phyloP scores from a whole-genome alignment of 345 rosid species.

The Noccaea caerulescens region DNA sequence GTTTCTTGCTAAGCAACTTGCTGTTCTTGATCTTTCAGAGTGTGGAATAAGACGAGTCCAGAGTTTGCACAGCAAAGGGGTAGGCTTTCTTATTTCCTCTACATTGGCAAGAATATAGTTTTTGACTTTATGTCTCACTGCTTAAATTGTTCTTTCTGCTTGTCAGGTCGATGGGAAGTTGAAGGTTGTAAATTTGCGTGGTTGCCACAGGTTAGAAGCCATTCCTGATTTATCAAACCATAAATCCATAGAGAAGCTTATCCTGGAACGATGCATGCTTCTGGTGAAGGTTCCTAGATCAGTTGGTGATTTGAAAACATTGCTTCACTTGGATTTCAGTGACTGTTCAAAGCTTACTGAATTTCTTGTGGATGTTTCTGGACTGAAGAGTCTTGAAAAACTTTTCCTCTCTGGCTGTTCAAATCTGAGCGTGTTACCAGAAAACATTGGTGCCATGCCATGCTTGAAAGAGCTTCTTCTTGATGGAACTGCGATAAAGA shows the following conservation, averaged over 20 bases:
- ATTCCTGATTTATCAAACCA: conserved; percentile 45
- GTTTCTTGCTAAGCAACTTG: conserved; percentile 48
- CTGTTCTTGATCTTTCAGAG: conserved; percentile 73
- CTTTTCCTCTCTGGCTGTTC: conserved; percentile 46
- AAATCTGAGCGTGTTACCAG: conserved; percentile 36
- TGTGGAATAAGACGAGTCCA: conserved; percentile 53
- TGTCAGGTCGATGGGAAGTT: conserved; percentile 36
- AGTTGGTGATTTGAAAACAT: conserved; percentile 25
- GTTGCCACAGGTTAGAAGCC: conserved; percentile 38
- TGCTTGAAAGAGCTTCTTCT: conserved; percentile 43
- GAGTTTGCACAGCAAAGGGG: conserved; percentile 41
- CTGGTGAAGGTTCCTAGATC: conserved; percentile 38
- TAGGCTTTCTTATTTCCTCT: conserved; percentile 25
- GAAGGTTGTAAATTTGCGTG: conserved; percentile 39
- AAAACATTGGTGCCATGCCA: conserved; percentile 34
- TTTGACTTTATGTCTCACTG: not conserved
- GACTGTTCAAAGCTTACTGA: conserved; percentile 36
- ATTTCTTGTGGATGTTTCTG: conserved; percentile 42
- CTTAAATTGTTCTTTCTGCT: not conserved
- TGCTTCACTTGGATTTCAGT: conserved; percentile 37
- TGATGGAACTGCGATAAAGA: conserved; percentile 39
- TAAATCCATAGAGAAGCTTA: conserved; percentile 39
- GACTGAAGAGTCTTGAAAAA: conserved; percentile 37
- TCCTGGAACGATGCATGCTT: conserved; percentile 33
- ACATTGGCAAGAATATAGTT: not conserved